These are phyloP conservation scores for Camellia lanceoleosa DNA, from an alignment of 148 eudicot species.

Conservation along the genomic window DNA sequence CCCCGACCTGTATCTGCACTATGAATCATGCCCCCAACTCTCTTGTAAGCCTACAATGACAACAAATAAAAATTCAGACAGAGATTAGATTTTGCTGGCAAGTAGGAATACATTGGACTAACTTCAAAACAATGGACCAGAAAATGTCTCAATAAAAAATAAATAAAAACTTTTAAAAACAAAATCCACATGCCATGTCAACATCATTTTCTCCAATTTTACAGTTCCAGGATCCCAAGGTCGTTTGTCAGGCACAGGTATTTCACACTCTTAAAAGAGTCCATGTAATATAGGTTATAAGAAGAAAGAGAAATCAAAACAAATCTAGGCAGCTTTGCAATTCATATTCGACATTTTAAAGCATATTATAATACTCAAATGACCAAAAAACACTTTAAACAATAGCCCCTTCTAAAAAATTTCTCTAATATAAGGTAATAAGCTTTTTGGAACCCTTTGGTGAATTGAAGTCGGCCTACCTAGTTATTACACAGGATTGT, in stretches of 20 bases:
- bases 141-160: no score
- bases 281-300: background rate
- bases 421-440: no score
- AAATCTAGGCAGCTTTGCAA: background rate
- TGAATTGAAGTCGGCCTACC: no score
- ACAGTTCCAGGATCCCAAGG: background rate
- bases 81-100: background rate
- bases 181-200: background rate
- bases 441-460: no score
- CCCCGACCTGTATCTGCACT: slow-evolving; percentile 78
- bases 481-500: no score
- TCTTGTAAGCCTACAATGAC: slow-evolving; percentile 65
- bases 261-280: background rate
- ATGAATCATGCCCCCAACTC: slow-evolving; percentile 81
- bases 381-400: background rate
- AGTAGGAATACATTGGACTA: background rate
- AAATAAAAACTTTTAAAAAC: background rate
- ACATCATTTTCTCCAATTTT: background rate
- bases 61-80: background rate
- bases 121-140: background rate
- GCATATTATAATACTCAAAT: background rate
- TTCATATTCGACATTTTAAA: background rate
- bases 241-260: background rate
- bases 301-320: background rate
- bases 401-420: no score